Evolutionary conservation across 805 yeast species (phyloP), one percentile per base, ranked within the genome.

Genomic region (Cephaloascus albidus): DNA sequence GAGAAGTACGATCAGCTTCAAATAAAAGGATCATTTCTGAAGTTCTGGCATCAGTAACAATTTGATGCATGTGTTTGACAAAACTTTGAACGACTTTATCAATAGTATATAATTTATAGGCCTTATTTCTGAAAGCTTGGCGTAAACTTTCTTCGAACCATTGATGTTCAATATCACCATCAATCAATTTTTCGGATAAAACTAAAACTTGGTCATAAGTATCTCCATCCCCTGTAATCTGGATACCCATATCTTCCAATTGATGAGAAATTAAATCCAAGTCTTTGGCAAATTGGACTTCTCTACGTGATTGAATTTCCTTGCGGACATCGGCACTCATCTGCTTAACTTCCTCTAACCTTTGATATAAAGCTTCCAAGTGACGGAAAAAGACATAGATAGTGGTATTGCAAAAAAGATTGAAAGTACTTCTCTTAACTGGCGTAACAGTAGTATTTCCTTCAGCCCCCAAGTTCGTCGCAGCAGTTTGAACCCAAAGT

Each of bases 81-180:
- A 84, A 57, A 10, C 85, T 75, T 53, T 87, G 95, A 17, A 88
- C 76, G 19, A 89, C 95, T 62, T 89, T 93, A 58, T 93, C 97
- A 44, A 93, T 74, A 1, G 97, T 90, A 64, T 88, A 90, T 41
- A 93, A 63, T 57, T 87, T 87, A 66, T 85, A 93, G 0, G 97
- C 98, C 45, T 81, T 82, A 62, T 90, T 93, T 53, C 93, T 76
- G 65, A 85, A 93, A 0, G 94, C 96, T 67, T 90, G 97, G 45
- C 99, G 85, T 43, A 93, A 63, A 15, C 95, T 76, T 60, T 93
- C 98, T 64, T 93, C 99, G 58, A 85, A 94, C 83, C 88, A 81
- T 58, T 83, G 93, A 45, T 86, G 95, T 53, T 93, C 99, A 37
- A 93, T 63, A 30, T 87, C 93, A 20, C 95, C 95, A 47, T 86